Evolutionary conservation across 164 flowering plant genomes (phyloP), one percentile per base, ranked within the genome.

Genomic region (Macadamia integrifolia): DNA sequence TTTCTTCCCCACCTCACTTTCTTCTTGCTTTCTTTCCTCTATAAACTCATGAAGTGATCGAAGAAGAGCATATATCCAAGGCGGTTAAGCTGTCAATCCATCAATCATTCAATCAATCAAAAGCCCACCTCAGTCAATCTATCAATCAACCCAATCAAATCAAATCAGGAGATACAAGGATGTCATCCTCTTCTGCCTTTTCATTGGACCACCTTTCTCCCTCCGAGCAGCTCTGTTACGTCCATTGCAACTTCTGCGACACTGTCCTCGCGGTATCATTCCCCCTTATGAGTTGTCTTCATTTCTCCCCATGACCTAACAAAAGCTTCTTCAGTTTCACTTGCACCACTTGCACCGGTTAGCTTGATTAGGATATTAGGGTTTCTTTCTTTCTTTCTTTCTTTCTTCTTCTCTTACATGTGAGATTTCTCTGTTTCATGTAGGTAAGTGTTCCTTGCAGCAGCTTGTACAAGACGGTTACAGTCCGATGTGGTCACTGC

Each of bases 401-500:
- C n/a, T 29, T 60, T 52, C 63, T 58, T 2, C 66, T 66, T 31
- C 3, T 71, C 63, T 64, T 23, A 23, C 23, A 23, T 23, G 23
- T 23, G 23, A 23, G 23, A 23, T 23, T 53, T 57, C 59, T 61
- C 13, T 17, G 13, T 66, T 52, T 55, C 29, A 11, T 53, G 62
- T 62, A 94, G 99, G 97, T 92, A 75, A 92, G 97, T 66, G 99
- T 94, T 72, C 99, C 99, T 71, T 82, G 85, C 79, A 76, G 77
- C 65, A 90, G 93, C 69, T 79, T 94, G 83, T 88, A 88, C 86
- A 89, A 88, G 90, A 92, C 88, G 3, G 98, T 90, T 2, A 92
- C 97, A 0, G 99, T 94, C n/a, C 79, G 97, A 85, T 94, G 99
- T 43, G 99, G 99, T 5, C 97, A 92, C 80, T 94, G 99, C 87